Conservation (phyloP, 2,329 filamentous ascomycete genomes). For the Aspergillus latus region DNA sequence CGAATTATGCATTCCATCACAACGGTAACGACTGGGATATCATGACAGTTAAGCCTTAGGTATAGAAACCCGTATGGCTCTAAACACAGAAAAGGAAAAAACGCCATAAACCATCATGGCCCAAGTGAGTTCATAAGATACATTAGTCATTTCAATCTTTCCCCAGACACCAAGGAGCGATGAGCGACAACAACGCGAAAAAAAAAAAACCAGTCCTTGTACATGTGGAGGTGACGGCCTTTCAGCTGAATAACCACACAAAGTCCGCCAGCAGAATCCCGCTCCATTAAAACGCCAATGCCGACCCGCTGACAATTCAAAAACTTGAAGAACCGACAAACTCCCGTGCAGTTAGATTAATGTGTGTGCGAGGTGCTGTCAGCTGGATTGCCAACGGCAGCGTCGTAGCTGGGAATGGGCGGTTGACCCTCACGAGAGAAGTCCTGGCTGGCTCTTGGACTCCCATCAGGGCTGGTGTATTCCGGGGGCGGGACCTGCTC, state of each 20-base stretch:
- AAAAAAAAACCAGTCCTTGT: conserved; percentile 19
- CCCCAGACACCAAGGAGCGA: conserved; percentile 6
- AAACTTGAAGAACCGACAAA: conserved; percentile 12
- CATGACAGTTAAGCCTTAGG: background rate
- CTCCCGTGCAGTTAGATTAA: background rate
- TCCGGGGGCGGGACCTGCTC: conserved; percentile 42
- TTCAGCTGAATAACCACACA: conserved; percentile 19
- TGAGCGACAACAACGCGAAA: conserved; percentile 1
- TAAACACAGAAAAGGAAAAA: background rate
- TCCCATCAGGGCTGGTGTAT: conserved; percentile 57
- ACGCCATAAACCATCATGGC: background rate
- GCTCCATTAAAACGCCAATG: conserved; percentile 27
- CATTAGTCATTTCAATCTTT: background rate
- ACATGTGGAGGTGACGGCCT: conserved; percentile 22
- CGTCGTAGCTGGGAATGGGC: conserved; percentile 80
- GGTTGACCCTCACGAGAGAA: conserved; percentile 56
- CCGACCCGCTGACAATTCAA: conserved; percentile 28
- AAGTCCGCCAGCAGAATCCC: conserved; percentile 21
- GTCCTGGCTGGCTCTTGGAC: conserved; percentile 57
- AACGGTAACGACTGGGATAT: conserved; percentile 12
- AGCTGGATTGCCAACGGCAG: conserved; percentile 58
- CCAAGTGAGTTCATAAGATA: conserved; percentile 7
- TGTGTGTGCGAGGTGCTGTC: background rate
- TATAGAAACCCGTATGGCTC: background rate
- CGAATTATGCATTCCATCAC: background rate